Evolutionary conservation across 2,329 filamentous ascomycete species (phyloP).

Genomic region (Cadophora luteo-olivacea): DNA sequence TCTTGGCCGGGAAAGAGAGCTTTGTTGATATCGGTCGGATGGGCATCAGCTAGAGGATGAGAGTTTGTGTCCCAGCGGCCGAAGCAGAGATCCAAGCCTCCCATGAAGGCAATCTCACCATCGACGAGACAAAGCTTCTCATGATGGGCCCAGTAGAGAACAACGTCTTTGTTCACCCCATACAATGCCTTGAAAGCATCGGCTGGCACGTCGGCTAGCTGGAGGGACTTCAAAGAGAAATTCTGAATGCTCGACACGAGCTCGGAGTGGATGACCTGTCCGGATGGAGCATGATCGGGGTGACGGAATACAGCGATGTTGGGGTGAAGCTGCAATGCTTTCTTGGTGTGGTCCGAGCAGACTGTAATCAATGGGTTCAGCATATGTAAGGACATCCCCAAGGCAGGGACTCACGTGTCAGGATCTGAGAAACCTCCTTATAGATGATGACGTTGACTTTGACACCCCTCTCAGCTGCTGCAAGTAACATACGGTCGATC

Average conservation of each 20-base stretch:
- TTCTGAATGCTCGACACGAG: conserved; percentile 67
- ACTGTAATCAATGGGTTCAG: conserved; percentile 52
- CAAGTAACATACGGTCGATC: conserved; percentile 81
- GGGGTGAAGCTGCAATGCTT: conserved; percentile 78
- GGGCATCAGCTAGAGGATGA: conserved; percentile 78
- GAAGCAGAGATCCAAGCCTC: conserved; percentile 86
- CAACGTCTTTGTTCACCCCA: conserved; percentile 79
- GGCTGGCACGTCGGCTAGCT: conserved; percentile 68
- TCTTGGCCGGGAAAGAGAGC: conserved; percentile 90
- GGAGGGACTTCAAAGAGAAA: conserved; percentile 58
- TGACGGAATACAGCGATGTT: conserved; percentile 92
- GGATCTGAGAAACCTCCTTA: conserved; percentile 84
- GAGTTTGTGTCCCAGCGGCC: conserved; percentile 88
- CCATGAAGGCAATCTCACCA: conserved; percentile 85
- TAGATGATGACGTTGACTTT: conserved; percentile 88
- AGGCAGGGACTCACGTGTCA: conserved; percentile 70
- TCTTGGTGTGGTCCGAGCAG: conserved; percentile 77
- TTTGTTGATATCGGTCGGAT: conserved; percentile 76
- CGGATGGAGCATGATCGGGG: conserved; percentile 83
- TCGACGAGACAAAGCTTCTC: conserved; percentile 90
- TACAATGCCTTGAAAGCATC: conserved; percentile 82
- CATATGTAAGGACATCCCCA: background rate
- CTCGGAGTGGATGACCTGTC: conserved; percentile 69
- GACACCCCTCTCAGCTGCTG: conserved; percentile 84
- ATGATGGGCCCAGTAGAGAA: conserved; percentile 92